These are phyloP conservation scores for Cladophialophora carrionii DNA, from an alignment of 2,329 filamentous ascomycete genomes.

Conservation along the genomic window DNA sequence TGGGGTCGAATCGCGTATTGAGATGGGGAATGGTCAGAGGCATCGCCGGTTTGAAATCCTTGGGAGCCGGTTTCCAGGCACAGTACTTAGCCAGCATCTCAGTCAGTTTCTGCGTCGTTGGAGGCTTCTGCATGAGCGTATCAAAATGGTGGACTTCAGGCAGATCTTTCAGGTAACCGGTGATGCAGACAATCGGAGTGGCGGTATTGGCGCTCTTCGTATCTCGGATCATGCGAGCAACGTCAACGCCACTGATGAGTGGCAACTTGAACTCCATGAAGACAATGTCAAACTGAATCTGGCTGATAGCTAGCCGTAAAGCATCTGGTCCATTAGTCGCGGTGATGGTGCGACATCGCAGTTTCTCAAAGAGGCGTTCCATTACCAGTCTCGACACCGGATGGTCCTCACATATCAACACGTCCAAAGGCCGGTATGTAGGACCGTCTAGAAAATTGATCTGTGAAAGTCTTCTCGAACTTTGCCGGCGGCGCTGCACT, in stretches of 20 bases:
- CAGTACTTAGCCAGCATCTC: conserved; percentile 87
- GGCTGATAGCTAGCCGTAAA: conserved; percentile 89
- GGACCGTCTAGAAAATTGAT: conserved; percentile 84
- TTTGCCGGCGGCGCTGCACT: conserved; percentile 91
- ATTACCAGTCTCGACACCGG: conserved; percentile 97
- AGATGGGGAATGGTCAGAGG: conserved; percentile 56
- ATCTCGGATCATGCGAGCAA: conserved; percentile 96
- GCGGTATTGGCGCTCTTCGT: conserved; percentile 93
- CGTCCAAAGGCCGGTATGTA: conserved; percentile 85
- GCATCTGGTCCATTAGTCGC: conserved; percentile 89
- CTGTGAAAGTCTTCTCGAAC: conserved; percentile 89
- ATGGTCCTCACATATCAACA: conserved; percentile 96
- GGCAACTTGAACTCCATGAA: conserved; percentile 97
- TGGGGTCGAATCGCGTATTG: conserved; percentile 44
- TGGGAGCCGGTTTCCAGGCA: conserved; percentile 84
- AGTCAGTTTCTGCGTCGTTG: conserved; percentile 85
- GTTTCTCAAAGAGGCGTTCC: conserved; percentile 94
- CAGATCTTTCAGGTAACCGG: conserved; percentile 95
- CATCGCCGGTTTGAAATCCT: conserved; percentile 56
- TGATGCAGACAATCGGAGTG: conserved; percentile 94
- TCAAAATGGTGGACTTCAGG: conserved; percentile 96
- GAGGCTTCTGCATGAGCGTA: conserved; percentile 92
- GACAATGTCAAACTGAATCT: conserved; percentile 98
- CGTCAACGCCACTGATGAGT: conserved; percentile 91
- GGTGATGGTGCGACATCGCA: conserved; percentile 90